phyloP scores from a whole-genome alignment of 1,139 yeast species.

The Taphrina betulina region DNA sequence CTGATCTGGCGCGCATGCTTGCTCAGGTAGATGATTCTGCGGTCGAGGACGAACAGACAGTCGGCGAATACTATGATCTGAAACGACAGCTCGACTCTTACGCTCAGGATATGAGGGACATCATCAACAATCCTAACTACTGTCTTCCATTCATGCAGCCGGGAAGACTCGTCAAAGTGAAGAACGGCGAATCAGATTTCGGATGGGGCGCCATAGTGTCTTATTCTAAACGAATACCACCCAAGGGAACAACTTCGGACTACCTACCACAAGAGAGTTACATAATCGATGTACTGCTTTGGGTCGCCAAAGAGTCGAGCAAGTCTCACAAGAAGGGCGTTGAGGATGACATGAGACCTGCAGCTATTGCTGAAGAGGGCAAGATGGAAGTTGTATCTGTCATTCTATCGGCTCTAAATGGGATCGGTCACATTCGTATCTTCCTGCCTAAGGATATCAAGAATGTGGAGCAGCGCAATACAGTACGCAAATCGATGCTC shows the following conservation, averaged over 20 bases:
- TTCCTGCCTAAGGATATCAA: constrained; percentile 78
- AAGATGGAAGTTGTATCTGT: constrained; percentile 80
- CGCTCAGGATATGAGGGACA: constrained; percentile 73
- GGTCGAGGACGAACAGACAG: constrained; percentile 69
- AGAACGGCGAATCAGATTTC: constrained; percentile 58
- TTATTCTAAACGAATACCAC: constrained; percentile 62
- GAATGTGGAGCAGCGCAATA: constrained; percentile 66
- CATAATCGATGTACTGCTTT: constrained; percentile 70
- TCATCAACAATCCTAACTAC: constrained; percentile 91
- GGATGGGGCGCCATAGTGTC: constrained; percentile 94
- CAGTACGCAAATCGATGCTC: constrained; percentile 70
- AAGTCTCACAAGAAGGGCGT: constrained; percentile 56
- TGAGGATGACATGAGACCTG: constrained; percentile 87
- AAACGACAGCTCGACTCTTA: constrained; percentile 68
- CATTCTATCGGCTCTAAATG: constrained; percentile 70
- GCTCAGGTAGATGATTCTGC: constrained; percentile 51
- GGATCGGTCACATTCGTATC: constrained; percentile 75
- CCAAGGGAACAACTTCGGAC: constrained; percentile 49
- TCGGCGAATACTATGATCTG: constrained; percentile 80
- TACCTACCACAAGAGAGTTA: constrained; percentile 67
- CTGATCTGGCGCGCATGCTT: constrained; percentile 56
- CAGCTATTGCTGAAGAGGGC: constrained; percentile 65
- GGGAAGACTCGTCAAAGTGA: constrained; percentile 78
- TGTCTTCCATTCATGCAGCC: constrained; percentile 78
- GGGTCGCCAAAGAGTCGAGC: constrained; percentile 66